Conservation (phyloP, 1,284 basidiomycete species). For the Marasmius oreades region DNA sequence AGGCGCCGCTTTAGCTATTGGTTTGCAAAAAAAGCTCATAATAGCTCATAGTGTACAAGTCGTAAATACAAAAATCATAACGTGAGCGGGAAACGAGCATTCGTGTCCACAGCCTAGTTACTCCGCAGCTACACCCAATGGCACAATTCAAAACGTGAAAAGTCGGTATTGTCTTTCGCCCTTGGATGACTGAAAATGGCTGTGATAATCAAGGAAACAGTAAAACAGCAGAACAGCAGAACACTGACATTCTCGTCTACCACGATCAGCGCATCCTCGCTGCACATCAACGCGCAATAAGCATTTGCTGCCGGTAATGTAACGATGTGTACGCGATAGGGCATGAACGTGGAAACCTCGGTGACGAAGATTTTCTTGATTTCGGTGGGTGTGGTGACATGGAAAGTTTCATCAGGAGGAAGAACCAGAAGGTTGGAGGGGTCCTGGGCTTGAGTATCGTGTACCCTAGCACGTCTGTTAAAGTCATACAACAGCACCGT, state of each 20-base stretch:
- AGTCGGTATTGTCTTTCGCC: slow-evolving; percentile 29
- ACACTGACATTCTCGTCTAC: slow-evolving; percentile 38
- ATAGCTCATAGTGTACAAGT: background rate
- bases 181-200: slow-evolving; percentile 13
- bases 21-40: background rate
- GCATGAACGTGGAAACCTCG: slow-evolving; percentile 41
- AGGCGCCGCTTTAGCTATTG: slow-evolving; percentile 6
- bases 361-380: slow-evolving; percentile 25
- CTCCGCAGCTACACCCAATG: background rate
- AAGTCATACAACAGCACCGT: slow-evolving; percentile 43
- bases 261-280: slow-evolving; percentile 50
- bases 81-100: too few species aligned
- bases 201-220: slow-evolving; percentile 9
- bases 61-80: background rate
- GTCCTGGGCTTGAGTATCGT: slow-evolving; percentile 13
- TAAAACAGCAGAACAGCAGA: slow-evolving; percentile 11
- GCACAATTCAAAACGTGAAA: slow-evolving; percentile 26
- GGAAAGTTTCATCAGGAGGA: background rate
- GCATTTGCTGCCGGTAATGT: slow-evolving; percentile 18
- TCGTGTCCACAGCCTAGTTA: background rate
- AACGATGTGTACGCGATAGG: slow-evolving; percentile 34
- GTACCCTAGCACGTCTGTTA: slow-evolving; percentile 40
- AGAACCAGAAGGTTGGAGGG: background rate
- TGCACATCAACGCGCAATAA: slow-evolving; percentile 42
- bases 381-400: background rate